A percentile compares a stretch with the other conserved stretches of the same genome.
phyloP scores from a whole-genome alignment of 306 rosid species.

The Crotalaria pallida region DNA sequence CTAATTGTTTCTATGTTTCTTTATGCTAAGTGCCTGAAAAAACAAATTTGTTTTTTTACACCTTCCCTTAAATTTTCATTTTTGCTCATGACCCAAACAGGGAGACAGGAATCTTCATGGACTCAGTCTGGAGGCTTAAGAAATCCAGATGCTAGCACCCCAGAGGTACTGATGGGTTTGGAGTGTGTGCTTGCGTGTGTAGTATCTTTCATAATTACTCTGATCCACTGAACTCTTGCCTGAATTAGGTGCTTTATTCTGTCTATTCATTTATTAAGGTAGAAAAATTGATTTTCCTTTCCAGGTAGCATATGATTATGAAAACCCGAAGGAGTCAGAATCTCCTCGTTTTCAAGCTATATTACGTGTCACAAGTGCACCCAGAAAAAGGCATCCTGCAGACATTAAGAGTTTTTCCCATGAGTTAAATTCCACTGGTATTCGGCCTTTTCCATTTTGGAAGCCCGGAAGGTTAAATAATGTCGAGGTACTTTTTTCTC shows the following conservation, averaged over 20 bases:
- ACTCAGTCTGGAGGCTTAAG: conserved; percentile 55
- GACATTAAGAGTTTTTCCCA: conserved; percentile 97
- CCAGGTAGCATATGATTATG: conserved; percentile 76
- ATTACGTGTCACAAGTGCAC: conserved; percentile 92
- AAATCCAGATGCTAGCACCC: conserved; percentile 74
- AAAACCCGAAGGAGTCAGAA: conserved; percentile 97
- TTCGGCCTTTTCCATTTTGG: conserved; percentile 90
- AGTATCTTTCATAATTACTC: not conserved
- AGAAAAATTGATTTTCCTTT: conserved; percentile 25
- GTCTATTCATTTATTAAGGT: conserved; percentile 16
- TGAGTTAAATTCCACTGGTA: conserved; percentile 90
- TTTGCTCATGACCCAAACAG: conserved; percentile 42
- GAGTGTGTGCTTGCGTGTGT: not conserved
- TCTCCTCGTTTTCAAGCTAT: conserved; percentile 99
- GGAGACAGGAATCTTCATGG: conserved; percentile 47
- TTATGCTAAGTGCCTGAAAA: conserved; percentile 7
- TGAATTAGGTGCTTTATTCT: conserved; percentile 4
- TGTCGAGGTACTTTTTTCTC: conserved; percentile 60
- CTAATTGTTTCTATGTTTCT: conserved; percentile 6
- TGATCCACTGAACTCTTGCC: not conserved
- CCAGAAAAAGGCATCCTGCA: conserved; percentile 80
- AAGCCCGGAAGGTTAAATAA: conserved; percentile 92
- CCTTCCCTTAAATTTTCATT: conserved; percentile 15
- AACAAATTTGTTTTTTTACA: conserved; percentile 5
- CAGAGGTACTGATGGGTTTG: conserved; percentile 56